Evolutionary conservation across 352 stramenopile genomes (phyloP).

Genomic region (Globisporangium spiculum): DNA sequence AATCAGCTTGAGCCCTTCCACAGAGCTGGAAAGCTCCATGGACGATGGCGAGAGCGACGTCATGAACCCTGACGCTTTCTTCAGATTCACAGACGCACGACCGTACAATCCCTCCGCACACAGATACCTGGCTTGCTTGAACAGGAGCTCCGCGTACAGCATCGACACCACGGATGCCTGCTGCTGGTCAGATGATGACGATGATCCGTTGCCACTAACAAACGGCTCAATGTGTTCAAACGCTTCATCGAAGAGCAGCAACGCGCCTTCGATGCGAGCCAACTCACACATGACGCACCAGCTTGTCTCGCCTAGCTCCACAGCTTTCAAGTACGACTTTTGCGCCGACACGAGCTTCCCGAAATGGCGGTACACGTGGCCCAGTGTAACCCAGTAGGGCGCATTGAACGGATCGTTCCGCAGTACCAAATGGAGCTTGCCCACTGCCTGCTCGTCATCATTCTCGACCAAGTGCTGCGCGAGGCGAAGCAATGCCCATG

Average conservation of each 20-base stretch:
- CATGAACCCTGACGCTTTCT: slow-evolving; percentile 57
- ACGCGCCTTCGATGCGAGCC: slow-evolving; percentile 68
- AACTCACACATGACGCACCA: slow-evolving; percentile 79
- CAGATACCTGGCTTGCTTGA: slow-evolving; percentile 74
- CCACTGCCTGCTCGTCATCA: slow-evolving; percentile 64
- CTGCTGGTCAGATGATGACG: slow-evolving; percentile 2
- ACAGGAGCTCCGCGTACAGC: slow-evolving; percentile 68
- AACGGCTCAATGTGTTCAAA: slow-evolving; percentile 54
- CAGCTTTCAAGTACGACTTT: slow-evolving; percentile 73
- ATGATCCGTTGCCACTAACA: slow-evolving; percentile 10
- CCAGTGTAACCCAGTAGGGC: slow-evolving; percentile 67
- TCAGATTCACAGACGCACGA: slow-evolving; percentile 55
- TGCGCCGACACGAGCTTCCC: slow-evolving; percentile 76
- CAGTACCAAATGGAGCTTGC: slow-evolving; percentile 69
- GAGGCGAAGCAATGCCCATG: slow-evolving; percentile 71
- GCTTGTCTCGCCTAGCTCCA: slow-evolving; percentile 61
- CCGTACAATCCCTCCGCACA: slow-evolving; percentile 76
- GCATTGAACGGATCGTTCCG: slow-evolving; percentile 68
- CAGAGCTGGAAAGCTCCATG: not conserved
- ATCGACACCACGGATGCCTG: slow-evolving; percentile 42
- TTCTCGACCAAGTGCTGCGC: slow-evolving; percentile 65
- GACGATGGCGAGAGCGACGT: slow-evolving; percentile 30
- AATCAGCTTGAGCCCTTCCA: slow-evolving; percentile 61
- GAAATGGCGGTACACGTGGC: slow-evolving; percentile 81
- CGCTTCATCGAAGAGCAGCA: slow-evolving; percentile 73